Evolutionary conservation across 2,329 filamentous ascomycete genomes (phyloP).

Genomic region (Fusarium lateritium): DNA sequence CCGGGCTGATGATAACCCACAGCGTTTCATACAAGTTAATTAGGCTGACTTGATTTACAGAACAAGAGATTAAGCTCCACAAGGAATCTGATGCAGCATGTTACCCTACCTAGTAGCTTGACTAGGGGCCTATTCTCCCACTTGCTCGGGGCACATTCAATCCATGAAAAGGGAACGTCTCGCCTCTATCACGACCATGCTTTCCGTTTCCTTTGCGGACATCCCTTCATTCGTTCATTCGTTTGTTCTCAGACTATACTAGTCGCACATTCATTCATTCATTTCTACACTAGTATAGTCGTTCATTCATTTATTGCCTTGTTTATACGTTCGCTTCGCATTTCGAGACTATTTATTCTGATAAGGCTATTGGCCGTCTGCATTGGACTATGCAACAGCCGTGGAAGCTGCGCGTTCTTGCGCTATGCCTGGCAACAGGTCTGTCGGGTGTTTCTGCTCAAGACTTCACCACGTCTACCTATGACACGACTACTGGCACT

Average conservation of each 20-base stretch:
- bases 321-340: background rate
- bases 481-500: background rate
- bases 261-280: background rate
- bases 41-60: slow-evolving; percentile 10
- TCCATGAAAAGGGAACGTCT: slow-evolving; percentile 21
- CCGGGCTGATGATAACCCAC: slow-evolving; percentile 3
- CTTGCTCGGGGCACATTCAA: background rate
- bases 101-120: background rate
- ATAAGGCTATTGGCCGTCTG: too few relatives aligned
- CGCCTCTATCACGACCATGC: background rate
- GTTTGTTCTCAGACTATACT: background rate
- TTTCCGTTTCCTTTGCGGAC: background rate
- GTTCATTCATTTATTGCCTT: background rate
- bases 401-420: slow-evolving; percentile 22
- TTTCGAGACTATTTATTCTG: background rate
- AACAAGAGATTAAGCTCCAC: slow-evolving; percentile 10
- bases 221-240: background rate
- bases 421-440: slow-evolving; percentile 9
- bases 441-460: slow-evolving; percentile 7
- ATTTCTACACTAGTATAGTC: background rate
- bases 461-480: background rate
- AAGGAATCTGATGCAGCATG: background rate
- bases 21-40: slow-evolving; percentile 13
- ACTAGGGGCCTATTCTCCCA: background rate
- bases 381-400: slow-evolving; percentile 5